These are phyloP conservation scores for Teratosphaeria destructans DNA, from an alignment of 2,329 filamentous ascomycete species.

Conservation along the genomic window DNA sequence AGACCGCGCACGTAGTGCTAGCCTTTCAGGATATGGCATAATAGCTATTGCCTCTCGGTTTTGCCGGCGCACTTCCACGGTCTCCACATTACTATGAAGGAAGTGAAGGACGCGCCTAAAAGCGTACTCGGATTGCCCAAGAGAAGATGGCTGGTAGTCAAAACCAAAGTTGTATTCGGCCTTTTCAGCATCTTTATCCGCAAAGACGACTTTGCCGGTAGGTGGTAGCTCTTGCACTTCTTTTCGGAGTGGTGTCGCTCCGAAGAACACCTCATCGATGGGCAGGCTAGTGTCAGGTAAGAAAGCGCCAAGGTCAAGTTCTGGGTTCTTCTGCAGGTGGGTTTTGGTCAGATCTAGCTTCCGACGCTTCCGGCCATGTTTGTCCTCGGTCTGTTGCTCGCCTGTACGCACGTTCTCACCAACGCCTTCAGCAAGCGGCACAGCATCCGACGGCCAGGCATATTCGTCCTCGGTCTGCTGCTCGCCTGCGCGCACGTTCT, in stretches of 20 bases:
- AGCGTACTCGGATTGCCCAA: conserved; percentile 18
- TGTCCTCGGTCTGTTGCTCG: conserved; percentile 20
- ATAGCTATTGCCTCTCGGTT: conserved; percentile 18
- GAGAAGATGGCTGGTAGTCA: conserved; percentile 2
- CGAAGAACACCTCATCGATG: conserved; percentile 27
- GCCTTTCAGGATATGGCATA: conserved; percentile 20
- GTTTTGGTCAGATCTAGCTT: conserved; percentile 17
- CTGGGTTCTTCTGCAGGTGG: not conserved
- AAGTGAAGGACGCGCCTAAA: conserved; percentile 19
- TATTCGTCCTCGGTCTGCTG: conserved; percentile 15
- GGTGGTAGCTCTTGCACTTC: conserved; percentile 9
- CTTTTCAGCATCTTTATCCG: conserved; percentile 6
- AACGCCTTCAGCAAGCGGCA: conserved; percentile 4
- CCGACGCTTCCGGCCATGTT: conserved; percentile 24
- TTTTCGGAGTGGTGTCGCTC: conserved; percentile 16
- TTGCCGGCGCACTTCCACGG: conserved; percentile 9
- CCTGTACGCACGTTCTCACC: conserved; percentile 13
- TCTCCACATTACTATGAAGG: conserved; percentile 10
- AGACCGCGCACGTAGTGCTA: conserved; percentile 17
- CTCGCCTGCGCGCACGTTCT: conserved; percentile 16
- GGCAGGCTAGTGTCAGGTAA: conserved; percentile 13
- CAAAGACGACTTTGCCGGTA: conserved; percentile 5
- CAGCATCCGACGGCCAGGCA: conserved; percentile 9
- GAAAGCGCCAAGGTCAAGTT: conserved; percentile 3
- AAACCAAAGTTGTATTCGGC: conserved; percentile 17